Conservation (phyloP, 352 stramenopile genomes). For the Globisporangium takayamanum region DNA sequence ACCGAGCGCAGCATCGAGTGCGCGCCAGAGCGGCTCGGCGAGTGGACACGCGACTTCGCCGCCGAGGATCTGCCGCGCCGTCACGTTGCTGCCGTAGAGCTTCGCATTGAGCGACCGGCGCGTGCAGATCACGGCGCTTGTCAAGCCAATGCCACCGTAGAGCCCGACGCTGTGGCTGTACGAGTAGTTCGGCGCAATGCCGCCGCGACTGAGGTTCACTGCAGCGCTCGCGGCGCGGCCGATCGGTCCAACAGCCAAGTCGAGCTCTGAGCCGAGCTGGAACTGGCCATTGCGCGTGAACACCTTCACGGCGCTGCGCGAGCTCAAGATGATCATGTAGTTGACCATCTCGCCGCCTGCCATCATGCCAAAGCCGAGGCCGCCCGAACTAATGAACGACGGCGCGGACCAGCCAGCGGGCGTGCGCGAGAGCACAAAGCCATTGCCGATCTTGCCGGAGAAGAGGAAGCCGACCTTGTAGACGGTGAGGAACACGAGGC, state of each 20-base stretch:
- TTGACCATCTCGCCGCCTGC: conserved; percentile 73
- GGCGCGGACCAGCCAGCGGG: conserved; percentile 67
- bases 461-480: conserved; percentile 81
- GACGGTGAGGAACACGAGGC: conserved; percentile 73
- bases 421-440: conserved; percentile 72
- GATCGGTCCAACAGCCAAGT: conserved; percentile 63
- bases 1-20: conserved; percentile 52
- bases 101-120: conserved; percentile 71
- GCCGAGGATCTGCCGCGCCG: conserved; percentile 54
- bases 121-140: conserved; percentile 64
- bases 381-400: conserved; percentile 61
- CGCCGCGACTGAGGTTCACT: conserved; percentile 50
- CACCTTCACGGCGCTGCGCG: conserved; percentile 63
- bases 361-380: conserved; percentile 81
- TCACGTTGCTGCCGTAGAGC: conserved; percentile 58
- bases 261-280: conserved; percentile 66
- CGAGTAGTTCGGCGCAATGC: conserved; percentile 72
- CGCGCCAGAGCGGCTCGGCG: conserved; percentile 55
- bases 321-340: conserved; percentile 80
- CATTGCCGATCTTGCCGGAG: conserved; percentile 70
- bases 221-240: conserved; percentile 57
- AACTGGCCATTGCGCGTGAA: conserved; percentile 76
- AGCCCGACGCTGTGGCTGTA: conserved; percentile 74
- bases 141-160: conserved; percentile 67
- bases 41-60: conserved; percentile 59